phyloP scores from a whole-genome alignment of 768 basidiomycete genomes.

The Rossbeevera mucosa region DNA sequence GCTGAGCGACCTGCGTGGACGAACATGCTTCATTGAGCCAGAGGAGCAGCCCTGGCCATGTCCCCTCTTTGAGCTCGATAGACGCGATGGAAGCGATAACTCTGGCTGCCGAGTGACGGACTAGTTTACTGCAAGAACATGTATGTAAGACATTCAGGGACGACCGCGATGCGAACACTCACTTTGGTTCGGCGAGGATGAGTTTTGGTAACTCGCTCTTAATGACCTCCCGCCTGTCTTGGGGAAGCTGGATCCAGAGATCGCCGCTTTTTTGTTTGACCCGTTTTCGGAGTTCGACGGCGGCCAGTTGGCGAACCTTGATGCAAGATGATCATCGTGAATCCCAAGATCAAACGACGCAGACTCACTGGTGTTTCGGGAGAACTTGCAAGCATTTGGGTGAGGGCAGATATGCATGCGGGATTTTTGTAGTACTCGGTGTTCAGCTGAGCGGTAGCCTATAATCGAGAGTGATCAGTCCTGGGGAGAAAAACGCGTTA shows the following conservation, averaged over 20 bases:
- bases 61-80: slow-evolving; percentile 73
- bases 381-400: slow-evolving; percentile 78
- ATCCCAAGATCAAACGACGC: slow-evolving; percentile 11
- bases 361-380: slow-evolving; percentile 76
- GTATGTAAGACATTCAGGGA: background rate
- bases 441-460: slow-evolving; percentile 92
- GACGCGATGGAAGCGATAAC: slow-evolving; percentile 90
- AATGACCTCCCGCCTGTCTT: slow-evolving; percentile 71
- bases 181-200: slow-evolving; percentile 77
- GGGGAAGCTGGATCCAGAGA: slow-evolving; percentile 72
- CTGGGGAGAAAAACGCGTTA: slow-evolving; percentile 18
- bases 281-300: slow-evolving; percentile 95
- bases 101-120: slow-evolving; percentile 89
- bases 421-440: slow-evolving; percentile 91
- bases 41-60: slow-evolving; percentile 85
- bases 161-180: slow-evolving; percentile 22
- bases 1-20: slow-evolving; percentile 64
- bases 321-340: background rate
- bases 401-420: slow-evolving; percentile 85
- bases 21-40: slow-evolving; percentile 78
- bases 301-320: slow-evolving; percentile 94
- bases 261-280: slow-evolving; percentile 73
- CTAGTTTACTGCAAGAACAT: slow-evolving; percentile 59
- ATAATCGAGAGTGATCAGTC: slow-evolving; percentile 9
- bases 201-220: slow-evolving; percentile 78